These are phyloP conservation scores for Nakazawaea ishiwadae DNA, from an alignment of 805 yeast genomes.

Conservation along the genomic window DNA sequence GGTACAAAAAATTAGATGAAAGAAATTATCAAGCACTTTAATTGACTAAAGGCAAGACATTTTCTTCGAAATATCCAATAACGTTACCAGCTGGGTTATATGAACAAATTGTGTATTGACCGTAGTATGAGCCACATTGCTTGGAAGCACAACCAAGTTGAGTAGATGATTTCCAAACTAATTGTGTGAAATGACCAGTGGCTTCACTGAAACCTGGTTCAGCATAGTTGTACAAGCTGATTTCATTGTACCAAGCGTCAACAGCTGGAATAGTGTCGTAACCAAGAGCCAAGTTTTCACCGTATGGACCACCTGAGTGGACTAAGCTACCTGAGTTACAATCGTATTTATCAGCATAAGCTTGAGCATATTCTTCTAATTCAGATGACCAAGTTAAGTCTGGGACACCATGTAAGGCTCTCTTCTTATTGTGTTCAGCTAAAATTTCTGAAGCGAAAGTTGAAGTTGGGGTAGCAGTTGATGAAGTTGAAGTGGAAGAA, in stretches of 20 bases:
- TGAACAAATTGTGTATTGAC: conserved; percentile 66
- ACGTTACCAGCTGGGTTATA: conserved; percentile 78
- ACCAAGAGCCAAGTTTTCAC: conserved; percentile 77
- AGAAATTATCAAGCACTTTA: too few relatives aligned
- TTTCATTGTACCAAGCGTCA: conserved; percentile 74
- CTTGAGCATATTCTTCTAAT: conserved; percentile 51
- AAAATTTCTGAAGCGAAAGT: conserved; percentile 35
- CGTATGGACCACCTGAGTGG: conserved; percentile 65
- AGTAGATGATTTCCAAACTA: conserved; percentile 61
- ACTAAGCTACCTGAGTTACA: conserved; percentile 58
- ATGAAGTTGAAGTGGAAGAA: conserved; percentile 17
- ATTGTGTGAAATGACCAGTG: conserved; percentile 74
- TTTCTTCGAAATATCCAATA: conserved; percentile 23
- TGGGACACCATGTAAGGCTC: conserved; percentile 50
- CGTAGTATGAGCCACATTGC: conserved; percentile 40
- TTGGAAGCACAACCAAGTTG: conserved; percentile 65
- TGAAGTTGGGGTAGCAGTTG: conserved; percentile 16
- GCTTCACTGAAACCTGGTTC: conserved; percentile 46
- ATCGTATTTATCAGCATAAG: conserved; percentile 48
- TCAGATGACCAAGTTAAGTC: conserved; percentile 52
- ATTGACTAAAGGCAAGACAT: conserved; percentile 15
- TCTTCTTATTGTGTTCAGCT: conserved; percentile 54
- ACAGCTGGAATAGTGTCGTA: conserved; percentile 50
- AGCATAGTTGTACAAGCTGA: conserved; percentile 45
- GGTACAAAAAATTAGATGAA: neutral